A percentile compares a stretch with the other conserved stretches of the same genome.
Evolutionary conservation across 2,329 filamentous ascomycete genomes (phyloP).

Genomic region (Hysterium pulicare): DNA sequence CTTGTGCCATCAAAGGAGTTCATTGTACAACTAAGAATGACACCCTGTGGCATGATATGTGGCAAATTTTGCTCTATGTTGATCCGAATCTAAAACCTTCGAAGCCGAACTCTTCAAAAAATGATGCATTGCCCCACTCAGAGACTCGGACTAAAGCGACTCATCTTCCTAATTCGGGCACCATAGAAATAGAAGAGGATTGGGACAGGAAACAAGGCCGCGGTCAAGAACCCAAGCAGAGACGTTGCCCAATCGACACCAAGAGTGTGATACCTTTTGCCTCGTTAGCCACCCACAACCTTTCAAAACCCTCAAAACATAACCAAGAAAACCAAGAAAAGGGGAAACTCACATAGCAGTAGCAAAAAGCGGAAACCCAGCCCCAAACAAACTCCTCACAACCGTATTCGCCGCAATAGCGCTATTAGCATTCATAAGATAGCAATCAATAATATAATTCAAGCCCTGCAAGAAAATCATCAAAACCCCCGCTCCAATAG

Average conservation of each 20-base stretch:
- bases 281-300: background rate
- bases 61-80: no score
- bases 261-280: background rate
- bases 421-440: slow-evolving; percentile 35
- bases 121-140: no score
- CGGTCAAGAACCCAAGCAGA: slow-evolving; percentile 5
- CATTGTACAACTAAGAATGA: no score
- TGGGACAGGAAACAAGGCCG: slow-evolving; percentile 16
- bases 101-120: no score
- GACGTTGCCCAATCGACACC: background rate
- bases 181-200: slow-evolving; percentile 20
- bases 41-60: no score
- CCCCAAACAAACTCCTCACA: slow-evolving; percentile 15
- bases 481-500: slow-evolving; percentile 44
- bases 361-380: slow-evolving; percentile 19
- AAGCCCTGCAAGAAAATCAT: slow-evolving; percentile 46
- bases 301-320: background rate
- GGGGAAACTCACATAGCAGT: slow-evolving; percentile 11
- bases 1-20: no score
- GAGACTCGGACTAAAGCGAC: slow-evolving; percentile 1
- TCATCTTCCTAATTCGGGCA: slow-evolving; percentile 10
- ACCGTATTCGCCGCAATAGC: slow-evolving; percentile 23
- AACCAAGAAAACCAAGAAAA: background rate
- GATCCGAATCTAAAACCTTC: no score
- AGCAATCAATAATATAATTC: slow-evolving; percentile 47